These are phyloP conservation scores for Aspergillus mulundensis DNA, from an alignment of 495 filamentous ascomycete species.

Conservation along the genomic window DNA sequence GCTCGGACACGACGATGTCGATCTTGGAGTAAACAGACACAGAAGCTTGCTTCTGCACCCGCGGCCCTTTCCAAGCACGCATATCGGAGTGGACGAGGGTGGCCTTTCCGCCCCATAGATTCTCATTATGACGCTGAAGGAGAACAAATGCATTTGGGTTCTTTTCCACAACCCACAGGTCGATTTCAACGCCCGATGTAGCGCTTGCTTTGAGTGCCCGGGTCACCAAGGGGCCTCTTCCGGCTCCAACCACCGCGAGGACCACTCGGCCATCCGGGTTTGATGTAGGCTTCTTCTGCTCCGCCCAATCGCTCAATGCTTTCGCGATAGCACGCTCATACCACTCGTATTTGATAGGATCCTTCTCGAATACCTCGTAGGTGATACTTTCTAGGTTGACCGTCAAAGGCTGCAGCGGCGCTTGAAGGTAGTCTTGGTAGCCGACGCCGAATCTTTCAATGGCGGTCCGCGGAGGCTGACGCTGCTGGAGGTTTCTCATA, in stretches of 20 bases:
- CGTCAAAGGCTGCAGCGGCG: conserved; percentile 87
- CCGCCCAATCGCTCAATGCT: conserved; percentile 77
- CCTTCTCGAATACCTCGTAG: conserved; percentile 98
- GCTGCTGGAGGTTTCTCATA: conserved; percentile 75
- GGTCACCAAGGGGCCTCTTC: conserved; percentile 85
- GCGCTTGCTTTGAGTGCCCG: conserved; percentile 76
- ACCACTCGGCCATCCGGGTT: conserved; percentile 68
- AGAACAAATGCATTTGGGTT: conserved; percentile 96
- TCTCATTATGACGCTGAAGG: conserved; percentile 77
- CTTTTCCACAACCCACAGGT: conserved; percentile 93
- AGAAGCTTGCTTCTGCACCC: conserved; percentile 17
- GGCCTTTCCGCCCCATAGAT: conserved; percentile 68
- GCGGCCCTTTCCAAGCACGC: conserved; percentile 83
- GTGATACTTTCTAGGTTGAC: conserved; percentile 97
- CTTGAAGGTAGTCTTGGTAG: conserved; percentile 93
- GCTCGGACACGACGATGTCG: conserved; percentile 90
- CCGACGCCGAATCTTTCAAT: conserved; percentile 70
- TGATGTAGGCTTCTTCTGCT: conserved; percentile 65
- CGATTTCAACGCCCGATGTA: conserved; percentile 68
- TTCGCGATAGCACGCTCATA: conserved; percentile 82
- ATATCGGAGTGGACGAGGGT: conserved; percentile 94
- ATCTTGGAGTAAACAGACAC: conserved; percentile 53
- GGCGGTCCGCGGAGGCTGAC: conserved; percentile 61
- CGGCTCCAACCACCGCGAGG: conserved; percentile 88
- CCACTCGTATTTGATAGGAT: conserved; percentile 95